Evolutionary conservation across 441 rosid species (phyloP).

Genomic region (Aquilaria agallochum): DNA sequence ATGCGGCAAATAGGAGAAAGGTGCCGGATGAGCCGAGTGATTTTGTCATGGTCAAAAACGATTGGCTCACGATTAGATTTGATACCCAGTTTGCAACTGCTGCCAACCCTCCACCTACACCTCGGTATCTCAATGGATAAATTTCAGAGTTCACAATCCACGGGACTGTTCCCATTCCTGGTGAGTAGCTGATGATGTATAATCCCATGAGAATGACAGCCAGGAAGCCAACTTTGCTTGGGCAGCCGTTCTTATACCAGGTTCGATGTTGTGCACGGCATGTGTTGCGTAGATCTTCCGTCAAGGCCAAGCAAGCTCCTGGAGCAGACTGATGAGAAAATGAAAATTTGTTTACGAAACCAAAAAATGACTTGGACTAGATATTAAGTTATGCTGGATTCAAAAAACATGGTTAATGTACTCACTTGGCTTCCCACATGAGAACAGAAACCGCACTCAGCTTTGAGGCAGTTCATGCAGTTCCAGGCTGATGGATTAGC

Average conservation of each 20-base stretch:
- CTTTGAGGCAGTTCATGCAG: constrained; percentile 69
- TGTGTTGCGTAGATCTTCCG: constrained; percentile 23
- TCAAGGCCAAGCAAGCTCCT: constrained; percentile 61
- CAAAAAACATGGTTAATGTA: background rate
- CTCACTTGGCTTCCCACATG: constrained; percentile 33
- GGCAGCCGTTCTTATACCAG: constrained; percentile 65
- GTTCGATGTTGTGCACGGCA: constrained; percentile 35
- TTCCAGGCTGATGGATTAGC: constrained; percentile 41
- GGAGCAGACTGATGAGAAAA: constrained; percentile 35
- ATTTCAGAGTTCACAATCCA: constrained; percentile 94
- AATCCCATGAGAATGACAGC: constrained; percentile 57
- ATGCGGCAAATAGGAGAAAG: constrained; percentile 60
- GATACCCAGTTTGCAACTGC: constrained; percentile 77
- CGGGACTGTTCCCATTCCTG: constrained; percentile 87
- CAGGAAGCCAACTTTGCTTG: constrained; percentile 67
- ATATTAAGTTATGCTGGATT: background rate
- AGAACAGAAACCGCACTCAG: constrained; percentile 63
- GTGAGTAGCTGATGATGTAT: constrained; percentile 69
- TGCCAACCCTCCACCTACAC: constrained; percentile 81
- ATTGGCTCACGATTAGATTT: constrained; percentile 63
- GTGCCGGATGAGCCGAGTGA: constrained; percentile 64
- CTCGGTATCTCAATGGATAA: constrained; percentile 80
- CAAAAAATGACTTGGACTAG: no score
- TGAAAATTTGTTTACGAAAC: background rate
- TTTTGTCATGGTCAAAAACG: constrained; percentile 55